These are phyloP conservation scores for Blastomyces emzantsi DNA, from an alignment of 2,329 filamentous ascomycete genomes.

Conservation along the genomic window DNA sequence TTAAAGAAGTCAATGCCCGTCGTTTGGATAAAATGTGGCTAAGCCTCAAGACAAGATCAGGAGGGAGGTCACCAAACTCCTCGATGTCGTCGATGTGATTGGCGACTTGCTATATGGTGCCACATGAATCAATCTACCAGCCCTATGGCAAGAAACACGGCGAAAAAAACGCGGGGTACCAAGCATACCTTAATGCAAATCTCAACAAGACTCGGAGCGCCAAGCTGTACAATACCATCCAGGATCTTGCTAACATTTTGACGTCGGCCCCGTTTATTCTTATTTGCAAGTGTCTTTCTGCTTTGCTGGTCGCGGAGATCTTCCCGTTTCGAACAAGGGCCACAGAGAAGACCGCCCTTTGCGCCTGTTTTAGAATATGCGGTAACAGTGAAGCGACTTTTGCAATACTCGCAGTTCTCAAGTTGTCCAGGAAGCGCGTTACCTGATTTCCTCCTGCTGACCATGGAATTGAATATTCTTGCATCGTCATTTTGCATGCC, in stretches of 20 bases:
- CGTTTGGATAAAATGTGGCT: constrained; percentile 57
- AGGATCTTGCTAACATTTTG: constrained; percentile 76
- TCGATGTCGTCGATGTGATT: constrained; percentile 56
- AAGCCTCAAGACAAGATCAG: constrained; percentile 47
- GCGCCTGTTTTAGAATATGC: constrained; percentile 75
- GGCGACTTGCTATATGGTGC: constrained; percentile 44
- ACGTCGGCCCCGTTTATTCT: constrained; percentile 57
- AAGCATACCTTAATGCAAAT: constrained; percentile 47
- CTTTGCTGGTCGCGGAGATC: constrained; percentile 45
- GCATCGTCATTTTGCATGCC: constrained; percentile 34
- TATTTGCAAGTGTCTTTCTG: constrained; percentile 46
- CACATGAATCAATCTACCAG: neutral
- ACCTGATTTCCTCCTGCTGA: constrained; percentile 43
- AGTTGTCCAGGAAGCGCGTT: constrained; percentile 69
- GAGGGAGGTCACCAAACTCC: constrained; percentile 55
- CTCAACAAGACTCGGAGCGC: constrained; percentile 40
- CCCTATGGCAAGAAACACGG: neutral
- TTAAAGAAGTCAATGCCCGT: constrained; percentile 45
- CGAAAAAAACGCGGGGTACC: neutral
- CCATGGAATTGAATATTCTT: constrained; percentile 43
- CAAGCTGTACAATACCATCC: constrained; percentile 53
- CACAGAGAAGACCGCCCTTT: constrained; percentile 77
- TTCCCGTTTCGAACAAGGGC: constrained; percentile 66
- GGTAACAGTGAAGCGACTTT: constrained; percentile 86
- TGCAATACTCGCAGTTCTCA: constrained; percentile 77